Conservation (phyloP, 495 filamentous ascomycete species). For the Podospora conica region DNA sequence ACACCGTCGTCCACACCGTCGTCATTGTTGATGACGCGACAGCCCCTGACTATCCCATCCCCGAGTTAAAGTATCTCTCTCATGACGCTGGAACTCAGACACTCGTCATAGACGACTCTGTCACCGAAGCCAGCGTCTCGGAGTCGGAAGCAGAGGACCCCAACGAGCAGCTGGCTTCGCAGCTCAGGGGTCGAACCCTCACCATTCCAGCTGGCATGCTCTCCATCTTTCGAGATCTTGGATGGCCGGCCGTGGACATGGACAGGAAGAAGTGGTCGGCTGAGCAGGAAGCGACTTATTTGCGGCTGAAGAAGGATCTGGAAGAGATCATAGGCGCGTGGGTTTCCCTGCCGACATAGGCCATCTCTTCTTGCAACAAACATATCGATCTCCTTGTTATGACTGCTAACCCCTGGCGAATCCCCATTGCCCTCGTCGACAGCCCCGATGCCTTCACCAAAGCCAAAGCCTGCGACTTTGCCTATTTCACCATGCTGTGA, state of each 20-base stretch:
- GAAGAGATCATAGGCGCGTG: background rate
- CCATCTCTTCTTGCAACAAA: too few species aligned
- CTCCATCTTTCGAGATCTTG: background rate
- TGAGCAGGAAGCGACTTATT: background rate
- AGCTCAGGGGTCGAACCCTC: background rate
- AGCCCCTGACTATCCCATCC: too few species aligned
- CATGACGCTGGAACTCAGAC: background rate
- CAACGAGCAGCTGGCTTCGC: background rate
- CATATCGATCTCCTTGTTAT: background rate
- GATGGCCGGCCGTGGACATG: background rate
- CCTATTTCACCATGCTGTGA: conserved; percentile 2
- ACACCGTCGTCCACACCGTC: background rate
- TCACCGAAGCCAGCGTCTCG: background rate
- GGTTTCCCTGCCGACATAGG: background rate
- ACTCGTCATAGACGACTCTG: background rate
- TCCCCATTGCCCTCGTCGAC: background rate
- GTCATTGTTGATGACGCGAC: too few species aligned
- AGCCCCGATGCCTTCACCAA: background rate
- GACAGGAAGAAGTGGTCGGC: background rate
- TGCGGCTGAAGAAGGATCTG: background rate
- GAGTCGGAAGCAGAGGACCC: background rate
- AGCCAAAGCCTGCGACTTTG: background rate
- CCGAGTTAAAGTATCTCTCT: background rate
- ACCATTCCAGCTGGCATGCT: background rate
- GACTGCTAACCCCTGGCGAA: background rate